A percentile compares a stretch with the other conserved stretches of the same genome.
phyloP scores from a whole-genome alignment of 1,139 yeast genomes.

The Suhomyces bribrorum region DNA sequence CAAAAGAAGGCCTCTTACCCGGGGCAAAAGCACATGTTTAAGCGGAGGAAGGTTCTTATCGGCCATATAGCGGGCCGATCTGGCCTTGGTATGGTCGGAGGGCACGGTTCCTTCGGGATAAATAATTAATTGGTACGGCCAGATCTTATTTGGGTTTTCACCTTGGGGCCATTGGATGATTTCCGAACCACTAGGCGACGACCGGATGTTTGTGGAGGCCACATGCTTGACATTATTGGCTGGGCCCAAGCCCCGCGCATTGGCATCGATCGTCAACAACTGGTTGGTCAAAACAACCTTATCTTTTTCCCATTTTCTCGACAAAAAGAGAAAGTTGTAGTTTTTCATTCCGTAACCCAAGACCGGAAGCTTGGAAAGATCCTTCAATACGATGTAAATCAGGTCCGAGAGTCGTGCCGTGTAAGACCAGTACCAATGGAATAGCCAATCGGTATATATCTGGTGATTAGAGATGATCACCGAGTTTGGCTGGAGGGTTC shows the following conservation, averaged over 20 bases:
- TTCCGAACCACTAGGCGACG: conserved; percentile 15
- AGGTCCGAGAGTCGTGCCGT: conserved; percentile 62
- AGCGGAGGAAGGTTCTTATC: conserved; percentile 49
- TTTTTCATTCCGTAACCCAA: conserved; percentile 87
- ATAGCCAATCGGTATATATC: conserved; percentile 93
- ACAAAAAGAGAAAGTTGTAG: conserved; percentile 75
- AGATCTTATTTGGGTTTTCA: conserved; percentile 26
- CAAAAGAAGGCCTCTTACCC: conserved; percentile 75
- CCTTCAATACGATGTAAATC: conserved; percentile 76
- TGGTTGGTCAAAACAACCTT: conserved; percentile 57
- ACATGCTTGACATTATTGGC: conserved; percentile 46
- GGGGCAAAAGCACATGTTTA: conserved; percentile 73
- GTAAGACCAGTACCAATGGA: conserved; percentile 84
- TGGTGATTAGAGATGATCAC: conserved; percentile 84
- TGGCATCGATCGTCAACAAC: conserved; percentile 56
- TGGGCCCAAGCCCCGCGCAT: conserved; percentile 54
- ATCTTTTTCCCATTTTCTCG: conserved; percentile 85
- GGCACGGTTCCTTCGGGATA: conserved; percentile 97
- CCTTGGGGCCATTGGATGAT: conserved; percentile 42
- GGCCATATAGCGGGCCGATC: conserved; percentile 58
- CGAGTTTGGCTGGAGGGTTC: conserved; percentile 50
- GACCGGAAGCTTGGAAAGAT: conserved; percentile 71
- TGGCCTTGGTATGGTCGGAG: conserved; percentile 61
- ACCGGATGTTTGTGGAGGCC: conserved; percentile 21
- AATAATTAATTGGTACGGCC: conserved; percentile 60